These are phyloP conservation scores for Monotropa hypopitys DNA, from an alignment of 179 eudicot genomes.

Conservation along the genomic window DNA sequence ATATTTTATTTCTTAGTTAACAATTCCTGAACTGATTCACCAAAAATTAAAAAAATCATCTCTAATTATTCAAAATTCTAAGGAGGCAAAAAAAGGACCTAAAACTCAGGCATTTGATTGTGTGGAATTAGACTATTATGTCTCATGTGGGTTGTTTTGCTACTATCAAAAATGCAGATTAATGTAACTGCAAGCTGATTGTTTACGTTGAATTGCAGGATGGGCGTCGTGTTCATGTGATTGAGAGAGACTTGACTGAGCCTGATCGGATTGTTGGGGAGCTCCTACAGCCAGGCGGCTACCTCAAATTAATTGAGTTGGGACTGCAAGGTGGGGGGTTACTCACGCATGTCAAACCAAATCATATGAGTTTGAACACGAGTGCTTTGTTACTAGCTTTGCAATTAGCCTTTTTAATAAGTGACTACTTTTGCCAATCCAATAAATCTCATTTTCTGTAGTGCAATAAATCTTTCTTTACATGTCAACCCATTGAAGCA, in stretches of 20 bases:
- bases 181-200: background rate
- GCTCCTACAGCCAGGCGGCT: conserved; percentile 89
- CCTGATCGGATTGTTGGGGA: conserved; percentile 90
- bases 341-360: background rate
- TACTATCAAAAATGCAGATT: background rate
- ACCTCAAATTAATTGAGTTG: conserved; percentile 70
- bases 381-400: background rate
- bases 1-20: background rate
- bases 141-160: background rate
- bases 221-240: conserved; percentile 77
- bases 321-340: conserved; percentile 55
- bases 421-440: background rate
- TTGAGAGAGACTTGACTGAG: conserved; percentile 80
- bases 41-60: too few species aligned
- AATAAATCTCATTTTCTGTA: background rate
- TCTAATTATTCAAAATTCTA: background rate
- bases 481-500: background rate
- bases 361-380: background rate
- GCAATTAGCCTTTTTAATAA: background rate
- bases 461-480: background rate
- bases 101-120: background rate
- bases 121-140: background rate
- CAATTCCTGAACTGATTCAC: background rate
- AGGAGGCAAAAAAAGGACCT: background rate
- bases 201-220: conserved; percentile 32